Evolutionary conservation across 495 filamentous ascomycete genomes (phyloP).

Genomic region (Penicillium chermesinum): DNA sequence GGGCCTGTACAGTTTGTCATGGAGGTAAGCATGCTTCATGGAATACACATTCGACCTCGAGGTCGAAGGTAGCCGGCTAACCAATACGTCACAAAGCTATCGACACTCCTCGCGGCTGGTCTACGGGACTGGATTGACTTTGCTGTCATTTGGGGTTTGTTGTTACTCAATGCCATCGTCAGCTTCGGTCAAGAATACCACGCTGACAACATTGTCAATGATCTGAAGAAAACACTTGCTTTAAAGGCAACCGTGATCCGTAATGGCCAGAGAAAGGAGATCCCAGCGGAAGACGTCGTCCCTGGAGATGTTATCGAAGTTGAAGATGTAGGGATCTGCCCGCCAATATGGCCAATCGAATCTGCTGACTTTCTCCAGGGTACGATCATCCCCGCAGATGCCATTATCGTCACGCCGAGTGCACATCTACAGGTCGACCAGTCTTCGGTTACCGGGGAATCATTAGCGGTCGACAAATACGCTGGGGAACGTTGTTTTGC

Average conservation of each 20-base stretch:
- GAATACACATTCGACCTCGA: no score
- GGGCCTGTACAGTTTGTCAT: constrained; percentile 93
- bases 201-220: constrained; percentile 87
- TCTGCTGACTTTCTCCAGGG: constrained; percentile 40
- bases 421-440: constrained; percentile 87
- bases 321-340: constrained; percentile 56
- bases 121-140: constrained; percentile 74
- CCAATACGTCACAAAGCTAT: constrained; percentile 43
- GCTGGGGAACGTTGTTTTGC: constrained; percentile 73
- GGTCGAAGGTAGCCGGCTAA: no score
- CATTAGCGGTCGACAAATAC: constrained; percentile 83
- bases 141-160: constrained; percentile 68
- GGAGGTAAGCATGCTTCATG: constrained; percentile 62
- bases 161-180: constrained; percentile 75
- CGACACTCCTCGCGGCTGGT: constrained; percentile 71
- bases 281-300: constrained; percentile 75
- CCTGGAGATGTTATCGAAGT: constrained; percentile 86
- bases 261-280: constrained; percentile 63
- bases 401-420: constrained; percentile 71
- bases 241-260: constrained; percentile 81
- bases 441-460: constrained; percentile 88
- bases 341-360: background rate
- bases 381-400: constrained; percentile 86
- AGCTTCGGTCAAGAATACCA: constrained; percentile 88
- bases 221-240: constrained; percentile 84